Base-by-base conservation (phyloP, 352 stramenopile species). In the Albugo laibachii region DNA sequence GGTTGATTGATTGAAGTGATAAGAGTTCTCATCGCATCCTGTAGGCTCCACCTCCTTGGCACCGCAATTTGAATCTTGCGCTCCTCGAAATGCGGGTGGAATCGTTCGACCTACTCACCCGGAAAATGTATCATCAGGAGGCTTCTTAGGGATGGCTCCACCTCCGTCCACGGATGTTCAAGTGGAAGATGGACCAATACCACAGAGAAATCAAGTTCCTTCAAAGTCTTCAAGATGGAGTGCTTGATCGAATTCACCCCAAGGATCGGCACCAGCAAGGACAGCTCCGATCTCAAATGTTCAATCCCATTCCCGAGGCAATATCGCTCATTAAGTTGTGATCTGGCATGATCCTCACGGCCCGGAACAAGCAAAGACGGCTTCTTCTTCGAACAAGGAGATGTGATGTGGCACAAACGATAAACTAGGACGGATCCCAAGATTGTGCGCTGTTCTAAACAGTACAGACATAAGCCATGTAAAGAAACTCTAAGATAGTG, bases 181-280 rank as follows among this genome's bases (percentile, higher is more conserved):
- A 31, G 24, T 31, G 8, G 24, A 31, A 31, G 24, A 31, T 31
- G 24, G 24, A 31, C 24, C 24, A 31, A 8, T 31, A 31, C 24
- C 24, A 31, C 8, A 10, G 24, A 31, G 24, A 31, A 31, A 31
- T 31, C 24, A 31, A 31, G 24, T 31, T 10, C 24, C 24, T 31
- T 31, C 24, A 31, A 31, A 31, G 24, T 31, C 24, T 71, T 58
- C 72, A 3, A 63, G 72, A 5, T 84, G 72, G 72, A 81, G 72
- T 55, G 62, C 69, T 39, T 69, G 72, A n/a, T 66, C 72, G 18
- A 68, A 62, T 34, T 68, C 65, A 5, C 39, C 56, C 12, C 63
- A 73, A 21, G 47, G 52, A 1, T 35, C 57, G 15, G 61, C 41
- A 53, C 44, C 49, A 44, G 56, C 36, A 13, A 49, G 50, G 27